Evolutionary conservation across 805 yeast genomes (phyloP).

Genomic region (Zygoascus flipseniorum): DNA sequence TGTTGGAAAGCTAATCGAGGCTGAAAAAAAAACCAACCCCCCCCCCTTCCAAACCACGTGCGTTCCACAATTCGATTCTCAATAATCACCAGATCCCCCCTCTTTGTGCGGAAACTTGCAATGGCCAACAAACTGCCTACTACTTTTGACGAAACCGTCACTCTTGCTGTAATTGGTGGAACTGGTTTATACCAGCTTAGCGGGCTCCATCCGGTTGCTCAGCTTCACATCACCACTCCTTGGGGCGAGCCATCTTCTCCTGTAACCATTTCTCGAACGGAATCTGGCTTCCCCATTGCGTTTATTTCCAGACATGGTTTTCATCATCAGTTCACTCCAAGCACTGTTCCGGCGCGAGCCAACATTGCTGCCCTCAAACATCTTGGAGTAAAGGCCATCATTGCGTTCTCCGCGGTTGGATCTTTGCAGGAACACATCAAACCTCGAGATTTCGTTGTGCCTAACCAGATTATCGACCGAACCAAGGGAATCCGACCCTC

Average conservation of each 20-base stretch:
- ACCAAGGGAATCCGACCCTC: slow-evolving; percentile 91
- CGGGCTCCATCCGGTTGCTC: slow-evolving; percentile 76
- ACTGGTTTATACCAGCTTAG: slow-evolving; percentile 92
- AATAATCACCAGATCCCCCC: neutral
- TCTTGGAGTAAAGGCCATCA: slow-evolving; percentile 75
- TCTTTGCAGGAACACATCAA: slow-evolving; percentile 80
- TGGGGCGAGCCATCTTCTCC: slow-evolving; percentile 97
- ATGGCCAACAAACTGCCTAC: slow-evolving; percentile 1
- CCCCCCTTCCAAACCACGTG: neutral
- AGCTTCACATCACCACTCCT: slow-evolving; percentile 77
- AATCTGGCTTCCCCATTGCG: slow-evolving; percentile 75
- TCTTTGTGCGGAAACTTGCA: neutral
- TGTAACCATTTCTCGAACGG: slow-evolving; percentile 78
- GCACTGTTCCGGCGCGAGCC: slow-evolving; percentile 88
- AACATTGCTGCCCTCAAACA: slow-evolving; percentile 92
- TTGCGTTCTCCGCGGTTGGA: slow-evolving; percentile 95
- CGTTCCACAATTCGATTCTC: neutral
- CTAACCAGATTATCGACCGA: slow-evolving; percentile 92
- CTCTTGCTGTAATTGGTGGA: slow-evolving; percentile 90
- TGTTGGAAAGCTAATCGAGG: neutral
- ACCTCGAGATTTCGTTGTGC: slow-evolving; percentile 95
- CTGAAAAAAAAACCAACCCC: neutral
- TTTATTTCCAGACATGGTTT: slow-evolving; percentile 92
- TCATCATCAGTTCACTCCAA: slow-evolving; percentile 81
- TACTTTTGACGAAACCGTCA: slow-evolving; percentile 45